Evolutionary conservation across 2,329 filamentous ascomycete species (phyloP), one percentile per base, ranked within the genome.

Genomic region (Alternaria sp.): DNA sequence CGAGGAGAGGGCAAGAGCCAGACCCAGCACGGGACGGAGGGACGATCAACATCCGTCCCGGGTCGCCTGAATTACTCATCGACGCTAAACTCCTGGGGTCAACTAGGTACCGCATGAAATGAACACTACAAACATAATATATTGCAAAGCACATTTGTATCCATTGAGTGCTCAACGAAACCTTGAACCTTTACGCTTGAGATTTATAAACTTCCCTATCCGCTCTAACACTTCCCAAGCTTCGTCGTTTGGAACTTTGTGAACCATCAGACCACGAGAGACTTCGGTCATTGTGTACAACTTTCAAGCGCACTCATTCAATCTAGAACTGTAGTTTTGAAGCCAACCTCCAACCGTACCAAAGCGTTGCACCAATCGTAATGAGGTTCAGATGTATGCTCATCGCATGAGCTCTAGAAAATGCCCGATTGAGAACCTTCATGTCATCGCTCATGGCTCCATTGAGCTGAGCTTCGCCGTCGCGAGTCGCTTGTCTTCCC

Each of bases 301-400:
- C 13, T 11, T 30, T 1, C 6, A 15, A 23, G 4, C 4, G 9
- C n/a, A 9, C 11, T 50, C 6, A 58, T 2, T 15, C 1, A 32
- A 9, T 26, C 10, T 50, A 19, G 17, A 59, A 64, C 6, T 55
- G 46, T 11, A 57, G 12, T 11, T 21, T 61, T 23, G 43, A 51
- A 10, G 46, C 58, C 23, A 64, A 32, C 2, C n/a, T 26, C 45
- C 57, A 55, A 6, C 57, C 75, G 57, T 76, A 75, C 59, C 64
- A 76, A 2, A 77, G 13, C 5, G 73, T 78, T 50, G 70, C 73
- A 12, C 65, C 63, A 54, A 83, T 70, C 0, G 79, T 73, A 19
- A 83, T 71, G 3, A 81, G 68, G 62, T 84, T 83, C 21, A 83
- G 30, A 74, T 82, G 81, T 28, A 83, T 82, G 11, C 74, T 77